Conservation (phyloP, 1,284 basidiomycete species). For the Irpex sp. region DNA sequence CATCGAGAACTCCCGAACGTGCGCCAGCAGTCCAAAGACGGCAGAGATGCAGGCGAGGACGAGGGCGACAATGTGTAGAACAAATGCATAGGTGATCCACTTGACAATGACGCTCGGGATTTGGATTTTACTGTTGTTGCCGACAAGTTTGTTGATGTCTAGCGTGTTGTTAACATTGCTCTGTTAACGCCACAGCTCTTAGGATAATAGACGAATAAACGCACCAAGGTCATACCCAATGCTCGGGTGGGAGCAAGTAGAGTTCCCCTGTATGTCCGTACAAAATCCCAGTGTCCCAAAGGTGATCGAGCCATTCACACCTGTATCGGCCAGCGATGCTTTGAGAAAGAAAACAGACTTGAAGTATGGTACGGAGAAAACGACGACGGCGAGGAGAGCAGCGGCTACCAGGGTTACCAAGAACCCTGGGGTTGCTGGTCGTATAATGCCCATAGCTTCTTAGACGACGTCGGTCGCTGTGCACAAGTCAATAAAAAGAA, state of each 20-base stretch:
- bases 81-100: slow-evolving; percentile 86
- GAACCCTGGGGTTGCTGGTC: slow-evolving; percentile 83
- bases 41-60: slow-evolving; percentile 64
- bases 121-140: slow-evolving; percentile 53
- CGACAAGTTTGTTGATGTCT: slow-evolving; percentile 81
- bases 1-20: slow-evolving; percentile 81
- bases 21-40: slow-evolving; percentile 76
- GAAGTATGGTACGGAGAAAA: slow-evolving; percentile 82
- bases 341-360: slow-evolving; percentile 83
- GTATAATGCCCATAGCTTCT: slow-evolving; percentile 48
- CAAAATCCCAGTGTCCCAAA: slow-evolving; percentile 89
- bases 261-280: slow-evolving; percentile 44
- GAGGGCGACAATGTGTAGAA: slow-evolving; percentile 84
- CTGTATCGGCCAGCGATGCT: slow-evolving; percentile 51
- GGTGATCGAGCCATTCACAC: slow-evolving; percentile 56
- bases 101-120: slow-evolving; percentile 79
- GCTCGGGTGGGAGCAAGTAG: slow-evolving; percentile 70
- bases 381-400: slow-evolving; percentile 71
- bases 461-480: not conserved
- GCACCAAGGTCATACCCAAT: slow-evolving; percentile 63
- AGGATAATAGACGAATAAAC: slow-evolving; percentile 23
- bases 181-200: slow-evolving; percentile 2
- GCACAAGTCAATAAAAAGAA: not conserved
- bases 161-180: not conserved
- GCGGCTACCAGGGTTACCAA: slow-evolving; percentile 72